Evolutionary conservation across 2,329 filamentous ascomycete genomes (phyloP), one percentile per base, ranked within the genome.

Genomic region (Cadophora sp.): DNA sequence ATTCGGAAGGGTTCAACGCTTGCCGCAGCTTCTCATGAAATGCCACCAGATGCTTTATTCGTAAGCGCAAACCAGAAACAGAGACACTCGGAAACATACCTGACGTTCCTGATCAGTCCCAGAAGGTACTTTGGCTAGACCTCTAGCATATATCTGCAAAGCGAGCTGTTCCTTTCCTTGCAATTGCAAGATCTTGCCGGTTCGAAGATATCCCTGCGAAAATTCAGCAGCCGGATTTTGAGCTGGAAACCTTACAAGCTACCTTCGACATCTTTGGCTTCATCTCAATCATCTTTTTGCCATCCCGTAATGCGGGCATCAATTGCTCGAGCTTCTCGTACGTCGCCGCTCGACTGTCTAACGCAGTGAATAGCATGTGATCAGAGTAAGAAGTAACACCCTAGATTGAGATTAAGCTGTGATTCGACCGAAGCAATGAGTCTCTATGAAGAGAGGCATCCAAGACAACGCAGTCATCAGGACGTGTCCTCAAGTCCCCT

Each of bases 341-440:
- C 37, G 76, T 71, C n/a, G 77, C 77, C 24, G 77, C 76, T 61
- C 77, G 73, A 72, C 75, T 73, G 66, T 79, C 77, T 29, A 79
- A 65, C n/a, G 77, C 75, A 58, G 70, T 76, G 12, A 78, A 61
- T 4, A 75, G 66, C 19, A 76, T 53, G 69, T 76, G 64, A 12
- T 68, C 71, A 16, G 72, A 73, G 55, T 71, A 76, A 0, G 66
- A 67, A 40, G 71, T 63, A 22, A 77, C 67, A 43, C 74, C 76
- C 75, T 78, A 27, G 27, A 55, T 26, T 8, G 16, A 50, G 24
- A 55, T 16, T 53, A 71, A 29, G 55, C 55, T 24, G 9, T n/a
- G 19, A 3, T 24, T 58, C 51, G 6, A 73, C 50, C 56, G 40
- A 40, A n/a, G 60, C n/a, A 37, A 22, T n/a, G 48, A 34, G 27